Evolutionary conservation across 257 asterid genomes (phyloP), one percentile per base, ranked within the genome.

Genomic region (Henckelia pumila): DNA sequence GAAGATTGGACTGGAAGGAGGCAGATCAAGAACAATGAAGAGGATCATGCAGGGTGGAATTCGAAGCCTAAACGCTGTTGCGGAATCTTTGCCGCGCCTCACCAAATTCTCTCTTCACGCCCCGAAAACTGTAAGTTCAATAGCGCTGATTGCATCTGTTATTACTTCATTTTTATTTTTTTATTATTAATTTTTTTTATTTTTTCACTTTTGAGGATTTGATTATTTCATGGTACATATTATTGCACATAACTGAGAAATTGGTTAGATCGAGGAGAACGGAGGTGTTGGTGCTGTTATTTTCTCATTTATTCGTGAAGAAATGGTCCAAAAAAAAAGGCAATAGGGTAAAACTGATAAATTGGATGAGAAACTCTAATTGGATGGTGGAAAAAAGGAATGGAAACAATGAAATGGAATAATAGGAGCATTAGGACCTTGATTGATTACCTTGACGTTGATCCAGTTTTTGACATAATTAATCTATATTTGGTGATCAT

Each of bases 121-220:
- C 64, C 95, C 96, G 4, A 86, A 83, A 40, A 35, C 66, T 14
- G 96, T 89, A 80, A 73, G 81, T 71, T 60, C 70, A 52, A 61
- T 2, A 55, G 61, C 56, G 17, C 64, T 63, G 21, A 28, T 40
- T 22, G 25, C 59, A 10, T 50, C 14, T 6, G 24, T 1, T 25
- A 22, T 35, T 13, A 17, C 35, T 9, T 2, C 17, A 22, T n/a
- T 21, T 56, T 57, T n/a, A n/a, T n/a, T n/a, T n/a, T n/a, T n/a
- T n/a, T n/a, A n/a, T n/a, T n/a, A n/a, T n/a, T n/a, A n/a, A n/a
- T n/a, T n/a, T n/a, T n/a, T n/a, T n/a, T n/a, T n/a, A n/a, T 49
- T 50, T 53, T 40, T 35, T 9, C 9, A 1, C n/a, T 40, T 4
- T 40, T 11, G 5, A 40, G 44, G 50, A 40, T 40, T 40, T 40